phyloP scores from a whole-genome alignment of 345 rosid genomes.

The Linum lewisii region DNA sequence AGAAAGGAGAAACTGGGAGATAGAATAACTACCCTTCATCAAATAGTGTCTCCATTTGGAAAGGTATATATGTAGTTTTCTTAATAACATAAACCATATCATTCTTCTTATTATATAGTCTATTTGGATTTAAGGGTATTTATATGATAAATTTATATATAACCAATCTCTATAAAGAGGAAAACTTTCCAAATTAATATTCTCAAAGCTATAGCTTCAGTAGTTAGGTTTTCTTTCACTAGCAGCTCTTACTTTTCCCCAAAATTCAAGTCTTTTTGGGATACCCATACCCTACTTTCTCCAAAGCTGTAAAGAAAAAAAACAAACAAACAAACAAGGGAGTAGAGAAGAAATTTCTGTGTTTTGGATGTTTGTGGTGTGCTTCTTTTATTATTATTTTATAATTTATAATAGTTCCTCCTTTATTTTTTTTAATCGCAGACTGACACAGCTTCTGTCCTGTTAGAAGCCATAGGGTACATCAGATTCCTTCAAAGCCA shows the following conservation, averaged over 20 bases:
- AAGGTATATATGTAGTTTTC: constrained; percentile 14
- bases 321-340: constrained; percentile 11
- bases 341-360: constrained; percentile 16
- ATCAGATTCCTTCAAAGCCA: constrained; percentile 99
- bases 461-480: constrained; percentile 98
- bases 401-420: neutral
- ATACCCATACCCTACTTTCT: neutral
- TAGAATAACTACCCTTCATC: constrained; percentile 27
- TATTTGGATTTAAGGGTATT: too few species aligned
- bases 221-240: constrained; percentile 41
- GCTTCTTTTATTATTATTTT: neutral
- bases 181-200: constrained; percentile 88
- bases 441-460: constrained; percentile 99
- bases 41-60: constrained; percentile 28
- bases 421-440: constrained; percentile 40
- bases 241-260: too few species aligned
- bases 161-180: constrained; percentile 49
- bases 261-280: too few species aligned
- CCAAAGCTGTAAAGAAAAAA: neutral
- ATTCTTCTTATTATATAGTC: neutral
- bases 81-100: too few species aligned
- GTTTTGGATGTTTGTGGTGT: constrained; percentile 30
- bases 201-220: constrained; percentile 87
- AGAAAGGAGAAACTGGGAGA: constrained; percentile 30
- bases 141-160: too few species aligned